Percentiles rank a stretch among this genome's conserved stretches.
Evolutionary conservation across 129 eudicot genomes (phyloP).

Genomic region (Tagetes patula): DNA sequence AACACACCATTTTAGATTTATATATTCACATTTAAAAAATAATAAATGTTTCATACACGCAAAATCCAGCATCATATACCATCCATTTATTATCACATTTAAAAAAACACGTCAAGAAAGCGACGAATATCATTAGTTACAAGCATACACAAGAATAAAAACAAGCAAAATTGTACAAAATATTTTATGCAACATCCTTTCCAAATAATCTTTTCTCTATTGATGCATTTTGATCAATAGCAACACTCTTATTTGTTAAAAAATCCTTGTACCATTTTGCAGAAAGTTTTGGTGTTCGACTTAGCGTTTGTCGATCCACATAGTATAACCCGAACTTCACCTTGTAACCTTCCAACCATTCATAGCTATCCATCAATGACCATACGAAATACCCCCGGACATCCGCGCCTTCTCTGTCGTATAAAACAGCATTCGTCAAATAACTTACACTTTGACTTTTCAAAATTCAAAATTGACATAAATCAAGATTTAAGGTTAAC

Average conservation of each 20-base stretch:
- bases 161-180: neutral
- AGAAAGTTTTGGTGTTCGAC: constrained; percentile 64
- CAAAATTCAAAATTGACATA: constrained; percentile 3
- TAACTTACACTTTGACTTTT: neutral
- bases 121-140: neutral
- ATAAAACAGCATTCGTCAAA: constrained; percentile 7
- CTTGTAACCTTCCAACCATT: constrained; percentile 62
- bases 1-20: too few relatives aligned
- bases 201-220: neutral
- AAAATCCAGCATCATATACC: neutral
- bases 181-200: constrained; percentile 14
- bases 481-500: constrained; percentile 29
- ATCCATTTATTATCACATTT: neutral
- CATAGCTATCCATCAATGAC: constrained; percentile 81
- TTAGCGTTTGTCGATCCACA: constrained; percentile 50
- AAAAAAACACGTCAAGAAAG: neutral
- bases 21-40: neutral
- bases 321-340: constrained; percentile 57
- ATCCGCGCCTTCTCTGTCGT: constrained; percentile 65
- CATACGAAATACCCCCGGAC: constrained; percentile 83
- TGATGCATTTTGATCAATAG: constrained; percentile 14
- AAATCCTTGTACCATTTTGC: constrained; percentile 70
- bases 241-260: constrained; percentile 35
- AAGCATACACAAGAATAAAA: neutral
- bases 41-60: neutral